Percentiles rank a stretch among this genome's conserved stretches.
Evolutionary conservation across 805 yeast genomes (phyloP).

Genomic region (Saccharomycopsis selenospora): DNA sequence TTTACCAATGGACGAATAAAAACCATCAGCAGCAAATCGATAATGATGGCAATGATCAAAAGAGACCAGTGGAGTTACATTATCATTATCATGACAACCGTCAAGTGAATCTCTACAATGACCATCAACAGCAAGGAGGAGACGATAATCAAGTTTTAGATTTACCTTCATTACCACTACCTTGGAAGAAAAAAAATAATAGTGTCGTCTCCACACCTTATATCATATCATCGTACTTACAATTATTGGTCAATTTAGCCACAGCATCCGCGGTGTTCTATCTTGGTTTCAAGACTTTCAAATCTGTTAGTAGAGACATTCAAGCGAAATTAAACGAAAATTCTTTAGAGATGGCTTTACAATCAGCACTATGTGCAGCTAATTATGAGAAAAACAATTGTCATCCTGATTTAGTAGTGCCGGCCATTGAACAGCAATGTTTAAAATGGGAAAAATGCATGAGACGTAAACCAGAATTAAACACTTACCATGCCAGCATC

Average conservation of each 20-base stretch:
- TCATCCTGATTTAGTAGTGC: slow-evolving; percentile 44
- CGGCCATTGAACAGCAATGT: slow-evolving; percentile 53
- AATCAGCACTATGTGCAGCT: slow-evolving; percentile 47
- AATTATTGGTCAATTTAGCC: slow-evolving; percentile 42
- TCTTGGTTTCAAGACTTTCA: slow-evolving; percentile 37
- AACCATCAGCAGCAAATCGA: no score
- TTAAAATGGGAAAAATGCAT: slow-evolving; percentile 59
- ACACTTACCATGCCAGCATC: slow-evolving; percentile 46
- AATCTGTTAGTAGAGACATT: slow-evolving; percentile 49
- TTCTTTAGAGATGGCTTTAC: slow-evolving; percentile 38
- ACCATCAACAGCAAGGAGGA: not conserved
- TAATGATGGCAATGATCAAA: no score
- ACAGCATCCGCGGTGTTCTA: slow-evolving; percentile 40
- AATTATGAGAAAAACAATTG: slow-evolving; percentile 52
- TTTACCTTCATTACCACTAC: slow-evolving; percentile 5
- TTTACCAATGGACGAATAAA: not conserved
- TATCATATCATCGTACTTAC: slow-evolving; percentile 53
- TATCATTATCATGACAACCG: slow-evolving; percentile 4
- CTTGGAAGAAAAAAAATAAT: slow-evolving; percentile 13
- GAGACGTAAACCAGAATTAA: slow-evolving; percentile 46
- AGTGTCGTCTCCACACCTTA: slow-evolving; percentile 35
- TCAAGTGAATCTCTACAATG: not conserved
- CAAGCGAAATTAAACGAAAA: slow-evolving; percentile 42
- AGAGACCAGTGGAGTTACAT: slow-evolving; percentile 1
- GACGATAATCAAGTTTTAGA: not conserved